Evolutionary conservation across 768 basidiomycete species (phyloP), one percentile per base, ranked within the genome.

Genomic region (Tylopilus felleus): DNA sequence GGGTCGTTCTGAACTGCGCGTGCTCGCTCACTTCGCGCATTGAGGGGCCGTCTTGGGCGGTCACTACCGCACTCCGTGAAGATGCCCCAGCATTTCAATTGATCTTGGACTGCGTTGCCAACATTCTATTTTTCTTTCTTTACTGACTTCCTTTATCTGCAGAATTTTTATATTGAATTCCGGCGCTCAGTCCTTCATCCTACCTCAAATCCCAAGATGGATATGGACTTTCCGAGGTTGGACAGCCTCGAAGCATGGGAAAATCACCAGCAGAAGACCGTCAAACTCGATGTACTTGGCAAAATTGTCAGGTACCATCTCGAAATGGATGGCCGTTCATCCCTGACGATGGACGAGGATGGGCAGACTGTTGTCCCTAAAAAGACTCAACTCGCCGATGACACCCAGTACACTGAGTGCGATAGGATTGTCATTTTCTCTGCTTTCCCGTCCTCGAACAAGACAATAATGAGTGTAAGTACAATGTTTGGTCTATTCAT

Each of bases 91-190:
- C n/a, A n/a, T n/a, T n/a, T n/a, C n/a, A n/a, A n/a, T n/a, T n/a
- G n/a, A n/a, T n/a, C n/a, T 33, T 33, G 8, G 31, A 22, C 6
- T 23, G n/a, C n/a, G n/a, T n/a, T n/a, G n/a, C n/a, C n/a, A n/a
- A n/a, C n/a, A n/a, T n/a, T n/a, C n/a, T n/a, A n/a, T n/a, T n/a
- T n/a, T n/a, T n/a, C n/a, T n/a, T n/a, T n/a, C n/a, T n/a, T n/a
- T n/a, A n/a, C n/a, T n/a, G n/a, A n/a, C n/a, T 21, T 43, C 31
- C 3, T 21, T 5, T n/a, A n/a, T 19, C 31, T 14, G 22, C 39
- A 62, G 59, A 27, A 62, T 31, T 60, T 62, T 14, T 62, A 62
- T 7, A 57, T 60, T 0, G 55, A 62, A 17, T 57, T 62, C 29
- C 25, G 51, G 1, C 23, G 48, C 0, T 47, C 53, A 0, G 45